These are phyloP conservation scores for Rhododendron henanense DNA, from an alignment of 148 eudicot genomes.

Conservation along the genomic window DNA sequence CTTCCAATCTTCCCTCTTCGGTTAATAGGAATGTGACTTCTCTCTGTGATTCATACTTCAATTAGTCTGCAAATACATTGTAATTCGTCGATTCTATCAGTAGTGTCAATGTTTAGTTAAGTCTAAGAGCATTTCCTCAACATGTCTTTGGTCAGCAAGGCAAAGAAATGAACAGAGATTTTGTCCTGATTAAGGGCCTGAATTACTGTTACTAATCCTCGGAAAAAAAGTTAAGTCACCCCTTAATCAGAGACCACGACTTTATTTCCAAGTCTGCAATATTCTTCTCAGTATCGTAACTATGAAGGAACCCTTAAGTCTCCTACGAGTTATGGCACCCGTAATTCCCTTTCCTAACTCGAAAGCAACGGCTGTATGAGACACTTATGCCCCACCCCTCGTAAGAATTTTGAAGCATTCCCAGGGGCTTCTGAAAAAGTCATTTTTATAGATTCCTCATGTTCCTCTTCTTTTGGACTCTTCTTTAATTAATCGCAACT, in stretches of 20 bases:
- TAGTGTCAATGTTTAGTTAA: not conserved
- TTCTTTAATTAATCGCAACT: not conserved
- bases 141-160: not conserved
- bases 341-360: constrained; percentile 15
- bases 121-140: not conserved
- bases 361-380: constrained; percentile 16
- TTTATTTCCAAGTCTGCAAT: not conserved
- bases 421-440: constrained; percentile 6
- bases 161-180: not conserved
- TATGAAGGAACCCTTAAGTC: not conserved
- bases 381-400: not conserved
- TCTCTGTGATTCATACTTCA: not conserved
- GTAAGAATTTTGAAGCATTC: constrained; percentile 6
- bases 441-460: constrained; percentile 21
- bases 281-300: not conserved
- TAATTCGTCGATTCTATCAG: not conserved
- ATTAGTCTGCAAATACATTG: not conserved
- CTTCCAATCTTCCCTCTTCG: not conserved
- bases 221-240: not conserved
- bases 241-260: constrained; percentile 6
- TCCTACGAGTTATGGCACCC: not conserved
- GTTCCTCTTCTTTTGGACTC: constrained; percentile 18
- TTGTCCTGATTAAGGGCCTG: constrained; percentile 11
- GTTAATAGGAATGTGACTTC: not conserved
- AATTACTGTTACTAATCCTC: not conserved